Conservation (phyloP, 768 basidiomycete genomes). For the Thelephora ganbajun region DNA sequence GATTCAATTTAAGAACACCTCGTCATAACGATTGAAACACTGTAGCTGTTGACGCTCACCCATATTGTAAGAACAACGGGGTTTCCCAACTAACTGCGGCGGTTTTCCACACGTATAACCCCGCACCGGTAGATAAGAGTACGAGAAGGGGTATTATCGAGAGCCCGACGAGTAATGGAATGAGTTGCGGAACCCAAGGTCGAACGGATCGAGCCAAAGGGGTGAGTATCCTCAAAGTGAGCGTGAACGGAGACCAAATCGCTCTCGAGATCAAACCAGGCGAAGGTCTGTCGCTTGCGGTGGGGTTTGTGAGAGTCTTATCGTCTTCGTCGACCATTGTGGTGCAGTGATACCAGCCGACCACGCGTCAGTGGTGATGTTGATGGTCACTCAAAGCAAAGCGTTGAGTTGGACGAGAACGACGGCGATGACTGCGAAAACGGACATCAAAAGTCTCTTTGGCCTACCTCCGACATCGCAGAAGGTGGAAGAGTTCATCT, state of each 20-base stretch:
- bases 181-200: slow-evolving; percentile 43
- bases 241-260: slow-evolving; percentile 4
- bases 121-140: slow-evolving; percentile 49
- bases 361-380: no score
- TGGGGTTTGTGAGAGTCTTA: no score
- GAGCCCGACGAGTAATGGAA: slow-evolving; percentile 51
- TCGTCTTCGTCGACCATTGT: no score
- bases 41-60: slow-evolving; percentile 29
- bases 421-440: not conserved
- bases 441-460: slow-evolving; percentile 25
- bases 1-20: not conserved
- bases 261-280: no score
- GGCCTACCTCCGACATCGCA: slow-evolving; percentile 37
- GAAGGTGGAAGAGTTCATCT: slow-evolving; percentile 29
- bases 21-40: not conserved
- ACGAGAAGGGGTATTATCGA: slow-evolving; percentile 49
- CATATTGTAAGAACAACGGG: slow-evolving; percentile 65
- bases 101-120: slow-evolving; percentile 62
- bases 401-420: no score
- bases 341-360: no score
- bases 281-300: no score
- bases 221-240: slow-evolving; percentile 6
- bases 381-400: no score
- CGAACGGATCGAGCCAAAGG: slow-evolving; percentile 24
- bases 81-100: slow-evolving; percentile 59